Conservation (phyloP, 2,329 filamentous ascomycete genomes). For the Penicillium sp. region DNA sequence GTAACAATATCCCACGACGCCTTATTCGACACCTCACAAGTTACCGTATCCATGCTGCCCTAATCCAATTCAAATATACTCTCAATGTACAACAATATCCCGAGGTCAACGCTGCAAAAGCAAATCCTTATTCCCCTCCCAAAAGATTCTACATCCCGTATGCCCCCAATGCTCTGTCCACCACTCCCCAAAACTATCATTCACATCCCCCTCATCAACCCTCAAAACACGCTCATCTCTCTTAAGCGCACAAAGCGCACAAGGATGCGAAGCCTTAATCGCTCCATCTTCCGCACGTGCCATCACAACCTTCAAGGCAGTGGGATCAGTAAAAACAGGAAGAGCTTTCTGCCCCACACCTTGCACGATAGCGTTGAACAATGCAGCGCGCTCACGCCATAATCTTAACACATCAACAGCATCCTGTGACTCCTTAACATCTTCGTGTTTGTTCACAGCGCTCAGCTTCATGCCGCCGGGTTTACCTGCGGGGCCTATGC, state of each 20-base stretch:
- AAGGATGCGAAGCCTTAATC: constrained; percentile 71
- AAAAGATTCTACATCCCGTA: constrained; percentile 78
- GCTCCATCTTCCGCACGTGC: constrained; percentile 65
- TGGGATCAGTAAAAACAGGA: constrained; percentile 66
- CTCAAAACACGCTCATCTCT: constrained; percentile 78
- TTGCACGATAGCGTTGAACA: constrained; percentile 64
- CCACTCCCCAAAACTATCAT: constrained; percentile 95
- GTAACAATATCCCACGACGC: background rate
- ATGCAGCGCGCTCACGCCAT: constrained; percentile 76
- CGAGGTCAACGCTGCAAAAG: constrained; percentile 63
- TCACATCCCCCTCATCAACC: constrained; percentile 69
- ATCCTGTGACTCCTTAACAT: constrained; percentile 81
- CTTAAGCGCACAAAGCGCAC: constrained; percentile 83
- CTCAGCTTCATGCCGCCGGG: constrained; percentile 85
- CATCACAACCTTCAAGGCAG: constrained; percentile 55
- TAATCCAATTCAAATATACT: background rate
- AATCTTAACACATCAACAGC: constrained; percentile 71
- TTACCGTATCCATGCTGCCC: background rate
- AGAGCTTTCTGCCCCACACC: constrained; percentile 48
- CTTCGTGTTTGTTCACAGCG: constrained; percentile 79
- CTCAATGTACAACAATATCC: background rate
- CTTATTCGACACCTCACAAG: background rate
- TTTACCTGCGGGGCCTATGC: constrained; percentile 74
- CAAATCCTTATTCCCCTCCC: constrained; percentile 71
- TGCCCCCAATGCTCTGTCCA: constrained; percentile 91